phyloP scores from a whole-genome alignment of 805 yeast species.

The Lipomyces orientalis region DNA sequence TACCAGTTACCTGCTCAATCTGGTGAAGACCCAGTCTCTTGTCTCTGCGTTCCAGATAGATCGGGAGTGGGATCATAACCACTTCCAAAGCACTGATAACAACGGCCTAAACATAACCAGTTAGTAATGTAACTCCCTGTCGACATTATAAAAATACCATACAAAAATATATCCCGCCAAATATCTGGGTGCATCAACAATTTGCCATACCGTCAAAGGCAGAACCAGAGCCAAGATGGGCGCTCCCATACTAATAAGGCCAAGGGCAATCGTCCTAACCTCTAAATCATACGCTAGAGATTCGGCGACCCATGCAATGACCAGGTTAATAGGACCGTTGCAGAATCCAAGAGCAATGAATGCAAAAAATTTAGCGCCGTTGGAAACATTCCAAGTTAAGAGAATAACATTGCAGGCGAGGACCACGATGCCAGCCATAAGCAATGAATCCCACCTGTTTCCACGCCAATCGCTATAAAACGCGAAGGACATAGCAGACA shows the following conservation, averaged over 20 bases:
- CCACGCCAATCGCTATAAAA: slow-evolving; percentile 36
- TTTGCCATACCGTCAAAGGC: slow-evolving; percentile 33
- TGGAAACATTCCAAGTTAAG: slow-evolving; percentile 24
- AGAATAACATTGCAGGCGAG: slow-evolving; percentile 30
- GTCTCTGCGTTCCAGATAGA: slow-evolving; percentile 29
- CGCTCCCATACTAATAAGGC: slow-evolving; percentile 25
- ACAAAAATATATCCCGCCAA: slow-evolving; percentile 25
- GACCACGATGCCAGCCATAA: slow-evolving; percentile 30
- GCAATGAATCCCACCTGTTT: slow-evolving; percentile 31
- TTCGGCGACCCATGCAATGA: slow-evolving; percentile 35
- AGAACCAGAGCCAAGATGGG: slow-evolving; percentile 28
- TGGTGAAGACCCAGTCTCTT: slow-evolving; percentile 20
- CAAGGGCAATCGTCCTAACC: slow-evolving; percentile 29
- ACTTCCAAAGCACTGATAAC: slow-evolving; percentile 26
- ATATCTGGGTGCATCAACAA: slow-evolving; percentile 32
- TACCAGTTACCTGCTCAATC: slow-evolving; percentile 2
- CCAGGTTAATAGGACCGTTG: slow-evolving; percentile 33
- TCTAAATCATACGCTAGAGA: slow-evolving; percentile 28
- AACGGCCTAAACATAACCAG: slow-evolving; percentile 12
- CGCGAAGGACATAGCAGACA: slow-evolving; percentile 34
- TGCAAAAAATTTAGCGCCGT: slow-evolving; percentile 31
- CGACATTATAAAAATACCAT: slow-evolving; percentile 5
- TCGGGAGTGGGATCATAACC: slow-evolving; percentile 25
- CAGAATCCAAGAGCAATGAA: slow-evolving; percentile 32
- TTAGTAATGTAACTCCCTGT: neutral